Conservation (phyloP, 345 rosid genomes). For the Microcos paniculata region DNA sequence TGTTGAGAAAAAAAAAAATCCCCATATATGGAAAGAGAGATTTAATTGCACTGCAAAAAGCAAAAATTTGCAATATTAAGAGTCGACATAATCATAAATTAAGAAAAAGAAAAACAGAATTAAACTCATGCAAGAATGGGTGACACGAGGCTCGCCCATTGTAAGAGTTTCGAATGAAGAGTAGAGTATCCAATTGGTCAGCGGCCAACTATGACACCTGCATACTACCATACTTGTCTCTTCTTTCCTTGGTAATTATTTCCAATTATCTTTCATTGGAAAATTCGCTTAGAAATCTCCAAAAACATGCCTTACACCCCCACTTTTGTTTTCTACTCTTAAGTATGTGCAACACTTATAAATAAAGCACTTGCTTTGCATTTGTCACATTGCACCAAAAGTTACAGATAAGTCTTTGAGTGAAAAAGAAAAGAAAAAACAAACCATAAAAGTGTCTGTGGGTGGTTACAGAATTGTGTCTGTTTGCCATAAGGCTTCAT, state of each 20-base stretch:
- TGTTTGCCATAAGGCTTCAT: background rate
- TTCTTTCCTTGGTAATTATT: background rate
- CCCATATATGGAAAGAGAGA: background rate
- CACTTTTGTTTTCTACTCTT: background rate
- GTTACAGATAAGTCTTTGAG: background rate
- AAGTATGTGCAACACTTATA: too few species aligned
- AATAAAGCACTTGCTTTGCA: background rate
- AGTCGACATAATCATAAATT: background rate
- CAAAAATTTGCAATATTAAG: background rate
- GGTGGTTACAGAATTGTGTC: background rate
- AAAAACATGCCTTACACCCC: background rate
- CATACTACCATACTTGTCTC: constrained; percentile 11
- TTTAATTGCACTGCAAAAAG: background rate
- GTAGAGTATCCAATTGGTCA: constrained; percentile 3
- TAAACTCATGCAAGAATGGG: background rate
- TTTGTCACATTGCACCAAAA: background rate
- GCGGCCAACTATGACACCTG: background rate
- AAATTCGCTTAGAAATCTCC: constrained; percentile 5
- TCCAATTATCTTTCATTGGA: background rate
- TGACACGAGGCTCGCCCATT: background rate
- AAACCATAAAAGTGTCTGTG: background rate
- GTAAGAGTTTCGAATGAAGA: background rate
- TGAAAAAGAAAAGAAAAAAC: background rate
- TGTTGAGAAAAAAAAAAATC: background rate
- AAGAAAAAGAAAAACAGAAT: background rate